These are phyloP conservation scores for Eucalyptus cloeziana DNA, from an alignment of 345 rosid species.

Conservation along the genomic window DNA sequence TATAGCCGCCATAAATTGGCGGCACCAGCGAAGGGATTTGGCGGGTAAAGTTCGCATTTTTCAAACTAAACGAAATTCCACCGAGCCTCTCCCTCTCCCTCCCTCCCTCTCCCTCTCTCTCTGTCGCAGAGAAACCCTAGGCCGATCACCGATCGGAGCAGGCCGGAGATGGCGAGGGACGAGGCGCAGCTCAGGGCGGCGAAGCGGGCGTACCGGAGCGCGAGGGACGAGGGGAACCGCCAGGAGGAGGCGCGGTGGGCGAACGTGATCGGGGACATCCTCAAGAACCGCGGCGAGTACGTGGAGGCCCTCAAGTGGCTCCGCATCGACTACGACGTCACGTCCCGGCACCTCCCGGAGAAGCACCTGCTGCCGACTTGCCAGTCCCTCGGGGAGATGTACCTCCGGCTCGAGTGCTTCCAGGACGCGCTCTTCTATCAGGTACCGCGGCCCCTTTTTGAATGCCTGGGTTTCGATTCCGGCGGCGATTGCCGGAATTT, in stretches of 20 bases:
- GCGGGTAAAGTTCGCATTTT: background rate
- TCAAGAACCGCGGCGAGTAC: slow-evolving; percentile 83
- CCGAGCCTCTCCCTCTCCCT: background rate
- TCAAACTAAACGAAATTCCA: background rate
- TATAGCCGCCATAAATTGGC: background rate
- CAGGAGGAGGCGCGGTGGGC: slow-evolving; percentile 97
- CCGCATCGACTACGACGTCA: slow-evolving; percentile 65
- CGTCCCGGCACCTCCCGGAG: slow-evolving; percentile 47
- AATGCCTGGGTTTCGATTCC: background rate
- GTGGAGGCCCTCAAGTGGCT: slow-evolving; percentile 84
- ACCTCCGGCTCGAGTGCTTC: slow-evolving; percentile 56
- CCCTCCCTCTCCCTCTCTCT: no score
- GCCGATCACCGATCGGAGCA: background rate
- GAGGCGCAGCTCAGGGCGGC: slow-evolving; percentile 32
- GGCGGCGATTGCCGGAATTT: background rate
- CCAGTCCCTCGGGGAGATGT: slow-evolving; percentile 84
- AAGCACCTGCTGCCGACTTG: slow-evolving; percentile 77
- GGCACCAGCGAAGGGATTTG: background rate
- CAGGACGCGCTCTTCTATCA: slow-evolving; percentile 66
- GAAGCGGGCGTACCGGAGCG: slow-evolving; percentile 50
- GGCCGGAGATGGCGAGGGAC: slow-evolving; percentile 29
- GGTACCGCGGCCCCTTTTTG: slow-evolving; percentile 15
- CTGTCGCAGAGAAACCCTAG: background rate
- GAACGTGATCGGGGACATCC: slow-evolving; percentile 62
- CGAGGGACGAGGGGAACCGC: slow-evolving; percentile 60